These are phyloP conservation scores for Vigna trinervia DNA, from an alignment of 306 rosid genomes.

Conservation along the genomic window DNA sequence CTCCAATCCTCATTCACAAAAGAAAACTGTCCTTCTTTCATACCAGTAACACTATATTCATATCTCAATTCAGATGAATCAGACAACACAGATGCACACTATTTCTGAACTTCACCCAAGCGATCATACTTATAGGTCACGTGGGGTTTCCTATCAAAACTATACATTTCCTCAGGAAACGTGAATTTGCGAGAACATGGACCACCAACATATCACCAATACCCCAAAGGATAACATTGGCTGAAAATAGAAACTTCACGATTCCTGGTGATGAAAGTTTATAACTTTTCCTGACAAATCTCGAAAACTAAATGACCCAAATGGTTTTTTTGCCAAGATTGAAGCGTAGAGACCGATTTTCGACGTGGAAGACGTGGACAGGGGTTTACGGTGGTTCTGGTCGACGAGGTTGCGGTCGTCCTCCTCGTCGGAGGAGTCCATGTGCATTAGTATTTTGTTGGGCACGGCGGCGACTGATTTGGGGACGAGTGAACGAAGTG, in stretches of 20 bases:
- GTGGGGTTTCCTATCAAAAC: constrained; percentile 41
- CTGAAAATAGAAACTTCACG: constrained; percentile 61
- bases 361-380: constrained; percentile 63
- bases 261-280: constrained; percentile 39
- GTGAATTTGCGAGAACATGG: constrained; percentile 51
- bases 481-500: background rate
- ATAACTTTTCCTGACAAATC: constrained; percentile 1
- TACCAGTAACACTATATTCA: constrained; percentile 51
- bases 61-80: constrained; percentile 71
- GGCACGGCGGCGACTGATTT: constrained; percentile 46
- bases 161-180: constrained; percentile 48
- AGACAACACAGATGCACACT: constrained; percentile 67
- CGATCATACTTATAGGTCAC: constrained; percentile 64
- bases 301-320: constrained; percentile 28
- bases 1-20: constrained; percentile 86
- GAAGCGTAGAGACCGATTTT: constrained; percentile 42
- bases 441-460: constrained; percentile 43
- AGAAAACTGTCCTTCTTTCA: constrained; percentile 59
- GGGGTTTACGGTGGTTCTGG: constrained; percentile 61
- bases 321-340: constrained; percentile 32
- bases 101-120: constrained; percentile 67
- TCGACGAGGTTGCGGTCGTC: constrained; percentile 80
- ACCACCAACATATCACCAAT: constrained; percentile 50
- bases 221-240: constrained; percentile 51
- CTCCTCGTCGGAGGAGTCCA: constrained; percentile 80